Percentiles rank a stretch among this genome's conserved stretches.
Evolutionary conservation across 805 yeast genomes (phyloP).

Genomic region (Ogataea populi-albae): DNA sequence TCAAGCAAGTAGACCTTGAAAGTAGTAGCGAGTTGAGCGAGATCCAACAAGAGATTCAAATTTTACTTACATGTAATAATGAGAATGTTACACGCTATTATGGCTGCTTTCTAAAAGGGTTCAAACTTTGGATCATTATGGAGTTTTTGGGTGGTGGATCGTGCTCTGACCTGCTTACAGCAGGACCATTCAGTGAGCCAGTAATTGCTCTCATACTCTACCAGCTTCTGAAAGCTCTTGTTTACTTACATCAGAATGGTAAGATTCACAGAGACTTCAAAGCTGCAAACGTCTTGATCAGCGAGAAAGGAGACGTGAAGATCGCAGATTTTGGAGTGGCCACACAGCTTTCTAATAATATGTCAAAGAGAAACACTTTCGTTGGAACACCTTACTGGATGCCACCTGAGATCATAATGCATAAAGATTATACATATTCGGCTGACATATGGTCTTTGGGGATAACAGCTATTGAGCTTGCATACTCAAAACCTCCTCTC

Average conservation of each 20-base stretch:
- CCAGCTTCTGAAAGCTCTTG: slow-evolving; percentile 58
- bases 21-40: slow-evolving; percentile 68
- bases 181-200: slow-evolving; percentile 58
- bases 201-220: slow-evolving; percentile 51
- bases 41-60: slow-evolving; percentile 67
- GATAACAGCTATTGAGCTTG: slow-evolving; percentile 71
- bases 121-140: slow-evolving; percentile 77
- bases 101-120: slow-evolving; percentile 69
- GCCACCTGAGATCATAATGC: slow-evolving; percentile 59
- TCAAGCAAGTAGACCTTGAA: slow-evolving; percentile 71
- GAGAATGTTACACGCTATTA: slow-evolving; percentile 62
- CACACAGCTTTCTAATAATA: slow-evolving; percentile 61
- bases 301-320: slow-evolving; percentile 71
- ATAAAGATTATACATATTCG: slow-evolving; percentile 57
- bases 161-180: slow-evolving; percentile 57
- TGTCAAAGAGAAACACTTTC: slow-evolving; percentile 49
- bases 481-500: slow-evolving; percentile 70
- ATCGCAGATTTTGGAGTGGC: slow-evolving; percentile 97
- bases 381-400: slow-evolving; percentile 66
- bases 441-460: slow-evolving; percentile 84
- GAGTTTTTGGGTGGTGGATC: slow-evolving; percentile 81
- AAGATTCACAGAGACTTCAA: slow-evolving; percentile 91
- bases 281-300: slow-evolving; percentile 83
- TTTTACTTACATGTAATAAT: slow-evolving; percentile 63
- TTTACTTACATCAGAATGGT: slow-evolving; percentile 65